Base-by-base conservation (phyloP, 179 eudicot species). In the Gypsophila paniculata region DNA sequence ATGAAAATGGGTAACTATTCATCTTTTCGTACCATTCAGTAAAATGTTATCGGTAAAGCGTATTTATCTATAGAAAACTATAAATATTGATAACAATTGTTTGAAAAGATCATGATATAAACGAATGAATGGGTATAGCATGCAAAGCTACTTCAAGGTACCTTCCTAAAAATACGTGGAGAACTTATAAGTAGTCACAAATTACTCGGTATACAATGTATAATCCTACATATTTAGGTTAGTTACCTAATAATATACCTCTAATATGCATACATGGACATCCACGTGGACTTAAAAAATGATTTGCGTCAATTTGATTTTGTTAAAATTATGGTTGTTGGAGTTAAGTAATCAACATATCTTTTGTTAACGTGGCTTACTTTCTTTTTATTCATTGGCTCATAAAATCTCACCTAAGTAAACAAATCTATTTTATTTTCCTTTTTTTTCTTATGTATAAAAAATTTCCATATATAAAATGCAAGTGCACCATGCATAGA, bases 341-440 rank as follows among this genome's bases (percentile, higher is more conserved):
- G 73, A 70, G 87, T 84, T 86, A 84, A 82, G 87, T 89, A 65
- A 87, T 74, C 87, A 72, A 79, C 61, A 68, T 75, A 61, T 82
- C 23, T 26, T 69, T 66, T 67, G 72, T 76, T 81, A 71, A 75
- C 83, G 82, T 86, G 86, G 78, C 79, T 78, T 79, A 72, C 23
- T 79, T 75, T 65, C 67, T 60, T 68, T 49, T 39, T 32, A 25
- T 51, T 51, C 6, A 53, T 51, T 72, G 77, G 76, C 62, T 75
- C 58, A 72, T 48, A 29, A 79, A 74, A 74, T 75, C 78, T 72
- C 36, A 74, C 58, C 80, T 59, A 57, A 81, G 49, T 49, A 78
- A 73, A 65, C 13, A 64, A 18, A 42, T 42, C 10, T 6, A 42
- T 6, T 6, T 42, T 42, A 42, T 22, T 49, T 8, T 1, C 8